A percentile compares a stretch with the other conserved stretches of the same genome.
Evolutionary conservation across 306 rosid species (phyloP).

Genomic region (Castanea sativa): DNA sequence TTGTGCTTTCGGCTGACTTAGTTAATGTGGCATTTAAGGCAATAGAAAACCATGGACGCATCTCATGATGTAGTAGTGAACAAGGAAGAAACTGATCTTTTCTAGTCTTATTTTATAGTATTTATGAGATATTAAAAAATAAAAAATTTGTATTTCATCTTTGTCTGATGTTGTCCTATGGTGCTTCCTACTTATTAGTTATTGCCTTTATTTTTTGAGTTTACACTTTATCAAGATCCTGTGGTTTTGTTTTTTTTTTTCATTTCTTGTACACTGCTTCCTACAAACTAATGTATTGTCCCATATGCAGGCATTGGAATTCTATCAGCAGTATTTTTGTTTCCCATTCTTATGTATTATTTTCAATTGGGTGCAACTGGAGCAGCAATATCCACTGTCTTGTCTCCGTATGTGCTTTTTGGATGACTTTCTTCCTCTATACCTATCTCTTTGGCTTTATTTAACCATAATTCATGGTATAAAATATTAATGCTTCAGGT

Average conservation of each 20-base stretch:
- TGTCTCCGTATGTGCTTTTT: constrained; percentile 78
- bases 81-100: not conserved
- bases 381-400: constrained; percentile 85
- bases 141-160: not conserved
- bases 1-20: no score
- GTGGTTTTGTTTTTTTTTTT: not conserved
- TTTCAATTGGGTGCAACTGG: constrained; percentile 81
- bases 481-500: constrained; percentile 47
- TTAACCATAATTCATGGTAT: constrained; percentile 14
- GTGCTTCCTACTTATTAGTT: not conserved
- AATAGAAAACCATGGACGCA: not conserved
- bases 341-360: constrained; percentile 77
- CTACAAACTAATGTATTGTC: constrained; percentile 30
- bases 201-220: not conserved
- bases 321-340: constrained; percentile 67
- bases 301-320: constrained; percentile 76
- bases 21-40: not conserved
- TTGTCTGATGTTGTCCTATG: not conserved
- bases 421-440: constrained; percentile 20
- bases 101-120: not conserved
- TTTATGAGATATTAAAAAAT: not conserved
- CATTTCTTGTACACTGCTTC: constrained; percentile 4
- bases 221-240: constrained; percentile 15
- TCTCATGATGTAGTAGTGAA: not conserved
- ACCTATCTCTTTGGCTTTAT: constrained; percentile 16